A percentile compares a stretch with the other conserved stretches of the same genome.
Evolutionary conservation across 2,329 filamentous ascomycete genomes (phyloP).

Genomic region (Colletotrichum sojae): DNA sequence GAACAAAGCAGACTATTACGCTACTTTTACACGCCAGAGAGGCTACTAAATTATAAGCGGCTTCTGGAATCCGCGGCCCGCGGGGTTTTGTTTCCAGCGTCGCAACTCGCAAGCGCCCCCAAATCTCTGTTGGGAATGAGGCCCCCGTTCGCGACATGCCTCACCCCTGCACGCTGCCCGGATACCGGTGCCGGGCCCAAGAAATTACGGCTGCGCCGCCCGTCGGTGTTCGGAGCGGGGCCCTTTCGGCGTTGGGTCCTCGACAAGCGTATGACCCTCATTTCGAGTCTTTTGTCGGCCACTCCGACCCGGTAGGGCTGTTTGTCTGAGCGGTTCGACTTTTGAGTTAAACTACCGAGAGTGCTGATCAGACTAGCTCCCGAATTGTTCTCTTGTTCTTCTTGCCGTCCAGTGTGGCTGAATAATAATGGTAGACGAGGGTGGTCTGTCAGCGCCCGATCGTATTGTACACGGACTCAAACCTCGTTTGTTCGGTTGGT

Average conservation of each 20-base stretch:
- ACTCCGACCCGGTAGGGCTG: slow-evolving; percentile 17
- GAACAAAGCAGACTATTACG: too few relatives aligned
- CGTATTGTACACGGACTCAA: too few relatives aligned
- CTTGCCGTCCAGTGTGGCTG: too few relatives aligned
- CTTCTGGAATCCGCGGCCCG: slow-evolving; percentile 32
- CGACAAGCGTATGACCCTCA: slow-evolving; percentile 32
- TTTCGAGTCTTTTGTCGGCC: slow-evolving; percentile 22
- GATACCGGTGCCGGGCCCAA: slow-evolving; percentile 28
- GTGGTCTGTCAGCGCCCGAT: too few relatives aligned
- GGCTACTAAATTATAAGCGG: neutral
- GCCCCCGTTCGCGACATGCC: slow-evolving; percentile 3
- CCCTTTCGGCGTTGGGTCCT: slow-evolving; percentile 16
- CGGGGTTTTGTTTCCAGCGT: slow-evolving; percentile 9
- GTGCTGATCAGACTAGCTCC: too few relatives aligned
- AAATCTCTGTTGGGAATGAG: slow-evolving; percentile 2
- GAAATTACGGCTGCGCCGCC: slow-evolving; percentile 18
- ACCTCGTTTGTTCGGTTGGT: too few relatives aligned
- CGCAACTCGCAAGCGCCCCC: neutral
- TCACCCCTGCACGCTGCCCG: slow-evolving; percentile 26
- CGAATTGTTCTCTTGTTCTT: too few relatives aligned
- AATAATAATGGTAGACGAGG: too few relatives aligned
- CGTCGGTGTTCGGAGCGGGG: slow-evolving; percentile 31
- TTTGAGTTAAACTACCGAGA: too few relatives aligned
- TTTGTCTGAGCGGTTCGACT: neutral
- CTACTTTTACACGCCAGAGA: too few relatives aligned